These are phyloP conservation scores for Sporothrix pallida DNA, from an alignment of 2,329 filamentous ascomycete species.

Conservation along the genomic window DNA sequence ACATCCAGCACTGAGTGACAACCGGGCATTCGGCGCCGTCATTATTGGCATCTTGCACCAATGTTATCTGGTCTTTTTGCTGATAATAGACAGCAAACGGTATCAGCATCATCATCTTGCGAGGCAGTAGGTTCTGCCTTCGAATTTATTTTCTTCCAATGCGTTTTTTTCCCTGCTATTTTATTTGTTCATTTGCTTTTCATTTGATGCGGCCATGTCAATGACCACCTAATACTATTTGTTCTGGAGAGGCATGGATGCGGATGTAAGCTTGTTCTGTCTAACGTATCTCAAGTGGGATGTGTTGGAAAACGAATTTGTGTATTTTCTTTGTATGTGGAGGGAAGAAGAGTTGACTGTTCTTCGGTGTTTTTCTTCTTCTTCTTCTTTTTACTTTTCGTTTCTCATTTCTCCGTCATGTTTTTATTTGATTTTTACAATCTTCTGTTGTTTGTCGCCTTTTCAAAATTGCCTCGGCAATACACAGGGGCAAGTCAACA, in stretches of 20 bases:
- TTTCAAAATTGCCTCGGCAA: neutral
- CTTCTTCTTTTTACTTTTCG: neutral
- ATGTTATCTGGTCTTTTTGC: conserved; percentile 5
- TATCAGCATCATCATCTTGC: conserved; percentile 25
- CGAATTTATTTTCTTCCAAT: neutral
- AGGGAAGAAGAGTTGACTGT: neutral
- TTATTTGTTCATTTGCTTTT: conserved; percentile 8
- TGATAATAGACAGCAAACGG: conserved; percentile 20
- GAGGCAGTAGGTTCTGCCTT: conserved; percentile 12
- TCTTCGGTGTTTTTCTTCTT: neutral
- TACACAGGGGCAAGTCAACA: neutral
- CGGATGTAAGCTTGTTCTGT: neutral
- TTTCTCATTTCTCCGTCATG: neutral
- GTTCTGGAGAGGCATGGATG: neutral
- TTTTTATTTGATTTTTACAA: neutral
- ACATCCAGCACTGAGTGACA: conserved; percentile 34
- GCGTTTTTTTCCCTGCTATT: conserved; percentile 9
- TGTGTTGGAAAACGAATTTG: neutral
- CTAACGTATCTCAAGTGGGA: conserved; percentile 25
- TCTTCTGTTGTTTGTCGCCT: neutral
- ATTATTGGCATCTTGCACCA: conserved; percentile 26
- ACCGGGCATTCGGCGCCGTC: neutral
- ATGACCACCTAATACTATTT: neutral
- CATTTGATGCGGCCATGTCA: neutral
- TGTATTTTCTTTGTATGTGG: neutral